Base-by-base conservation (phyloP, 805 yeast genomes). In the Saccharomycopsis fermentans region DNA sequence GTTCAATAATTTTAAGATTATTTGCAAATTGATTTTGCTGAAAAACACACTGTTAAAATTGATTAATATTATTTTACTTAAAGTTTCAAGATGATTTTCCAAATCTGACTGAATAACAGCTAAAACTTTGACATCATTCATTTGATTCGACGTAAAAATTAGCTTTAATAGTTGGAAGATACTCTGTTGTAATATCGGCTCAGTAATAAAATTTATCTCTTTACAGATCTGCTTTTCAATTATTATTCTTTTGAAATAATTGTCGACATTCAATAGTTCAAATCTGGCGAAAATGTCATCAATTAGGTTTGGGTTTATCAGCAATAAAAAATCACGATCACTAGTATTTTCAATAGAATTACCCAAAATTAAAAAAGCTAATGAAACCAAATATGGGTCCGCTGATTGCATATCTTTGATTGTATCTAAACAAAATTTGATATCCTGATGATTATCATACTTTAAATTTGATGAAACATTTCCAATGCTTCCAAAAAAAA, bases 181-280 rank as follows among this genome's bases (percentile, higher is more conserved):
- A n/a, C 59, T 58, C 27, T 61, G 63, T 55, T 54, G 48, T 24
- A 61, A 36, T 12, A 61, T 35, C 14, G 63, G 63, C 35, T 61
- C 63, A 9, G 59, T 61, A 53, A 58, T 58, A 17, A 61, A 58
- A 34, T 48, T 58, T 8, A 61, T 34, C 24, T 51, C 36, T 16
- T 43, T 26, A 11, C 36, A 39, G 16, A 34, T 26, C n/a, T 52
- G 47, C n/a, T 47, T 43, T 21, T 39, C 53, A 21, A 16, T 17
- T 21, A 37, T 19, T 4, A 52, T 34, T 35, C 11, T 35, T 36
- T 36, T 16, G 17, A 26, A 21, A 24, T 27, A 21, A 36, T 21
- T 35, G 16, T 56, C 52, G 12, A 58, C 29, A 29, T 29, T 29
- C 6, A 43, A 21, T 8, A 19, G 6, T 21, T 43, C 50, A 43